A percentile compares a stretch with the other conserved stretches of the same genome.
Conservation (phyloP, 495 filamentous ascomycete genomes). For the Usnea hakonensis region DNA sequence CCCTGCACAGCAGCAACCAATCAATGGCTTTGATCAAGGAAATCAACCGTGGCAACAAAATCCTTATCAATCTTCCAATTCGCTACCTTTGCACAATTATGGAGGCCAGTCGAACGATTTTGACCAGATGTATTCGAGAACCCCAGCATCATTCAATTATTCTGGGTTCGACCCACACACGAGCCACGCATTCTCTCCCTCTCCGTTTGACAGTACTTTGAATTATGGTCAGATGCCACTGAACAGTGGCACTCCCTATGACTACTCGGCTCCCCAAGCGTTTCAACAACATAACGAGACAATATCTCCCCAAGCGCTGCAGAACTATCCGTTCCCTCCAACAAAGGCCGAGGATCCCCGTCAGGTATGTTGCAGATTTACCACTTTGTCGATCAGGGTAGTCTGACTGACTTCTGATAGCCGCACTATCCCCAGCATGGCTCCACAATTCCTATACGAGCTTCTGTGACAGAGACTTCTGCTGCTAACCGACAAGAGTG, state of each 20-base stretch:
- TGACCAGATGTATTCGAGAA: slow-evolving; percentile 19
- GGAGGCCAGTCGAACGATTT: slow-evolving; percentile 10
- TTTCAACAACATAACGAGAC: slow-evolving; percentile 20
- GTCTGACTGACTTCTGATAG: background rate
- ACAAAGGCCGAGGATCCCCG: slow-evolving; percentile 8
- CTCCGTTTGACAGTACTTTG: slow-evolving; percentile 15
- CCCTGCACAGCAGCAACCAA: slow-evolving; percentile 15
- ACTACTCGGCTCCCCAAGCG: slow-evolving; percentile 10
- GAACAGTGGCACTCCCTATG: slow-evolving; percentile 12
- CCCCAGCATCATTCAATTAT: slow-evolving; percentile 17
- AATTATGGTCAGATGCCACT: slow-evolving; percentile 16
- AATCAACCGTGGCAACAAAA: slow-evolving; percentile 20
- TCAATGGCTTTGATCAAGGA: slow-evolving; percentile 21
- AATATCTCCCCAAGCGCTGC: slow-evolving; percentile 25
- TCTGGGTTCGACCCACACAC: slow-evolving; percentile 10
- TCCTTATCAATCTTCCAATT: slow-evolving; percentile 17
- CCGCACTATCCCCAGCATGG: slow-evolving; percentile 11
- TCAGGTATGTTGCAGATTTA: slow-evolving; percentile 9
- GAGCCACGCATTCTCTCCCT: slow-evolving; percentile 11
- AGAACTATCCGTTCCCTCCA: slow-evolving; percentile 18
- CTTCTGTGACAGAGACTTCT: slow-evolving; percentile 3
- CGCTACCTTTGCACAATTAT: slow-evolving; percentile 13
- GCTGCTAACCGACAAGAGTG: slow-evolving; percentile 19
- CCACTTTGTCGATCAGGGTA: background rate
- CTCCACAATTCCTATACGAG: slow-evolving; percentile 10